Conservation (phyloP, 371 early-diverging fungal species). For the Mortierella sp. region DNA sequence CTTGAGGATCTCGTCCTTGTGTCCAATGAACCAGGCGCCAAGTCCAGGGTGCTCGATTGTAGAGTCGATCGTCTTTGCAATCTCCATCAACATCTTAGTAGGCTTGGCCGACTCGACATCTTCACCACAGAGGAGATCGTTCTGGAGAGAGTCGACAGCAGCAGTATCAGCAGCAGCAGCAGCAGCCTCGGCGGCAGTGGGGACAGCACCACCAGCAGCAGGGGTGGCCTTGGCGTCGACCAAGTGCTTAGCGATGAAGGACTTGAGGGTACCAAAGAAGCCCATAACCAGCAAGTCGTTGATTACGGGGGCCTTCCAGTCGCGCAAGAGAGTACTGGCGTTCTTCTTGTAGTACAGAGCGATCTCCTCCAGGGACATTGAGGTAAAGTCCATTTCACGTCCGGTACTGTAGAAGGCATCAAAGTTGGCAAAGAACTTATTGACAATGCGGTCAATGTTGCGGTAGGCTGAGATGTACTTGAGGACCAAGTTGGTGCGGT, state of each 20-base stretch:
- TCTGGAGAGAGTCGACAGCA: constrained; percentile 57
- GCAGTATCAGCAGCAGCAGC: constrained; percentile 46
- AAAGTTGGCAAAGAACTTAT: constrained; percentile 50
- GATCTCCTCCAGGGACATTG: constrained; percentile 56
- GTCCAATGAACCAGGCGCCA: constrained; percentile 35
- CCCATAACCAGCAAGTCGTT: constrained; percentile 58
- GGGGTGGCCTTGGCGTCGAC: constrained; percentile 40
- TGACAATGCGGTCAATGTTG: constrained; percentile 55
- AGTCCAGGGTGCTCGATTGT: constrained; percentile 42
- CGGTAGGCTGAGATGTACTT: constrained; percentile 54
- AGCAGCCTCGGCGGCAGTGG: constrained; percentile 35
- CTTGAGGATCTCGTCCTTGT: constrained; percentile 44
- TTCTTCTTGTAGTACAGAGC: constrained; percentile 45
- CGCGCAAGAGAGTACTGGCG: constrained; percentile 42
- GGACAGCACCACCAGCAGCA: constrained; percentile 2
- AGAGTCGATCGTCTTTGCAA: constrained; percentile 47
- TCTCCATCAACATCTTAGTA: constrained; percentile 59
- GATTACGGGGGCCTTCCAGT: constrained; percentile 57
- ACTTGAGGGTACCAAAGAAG: constrained; percentile 56
- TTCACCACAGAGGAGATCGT: constrained; percentile 55
- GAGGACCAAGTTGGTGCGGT: constrained; percentile 45
- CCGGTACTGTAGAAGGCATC: constrained; percentile 53
- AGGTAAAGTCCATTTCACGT: constrained; percentile 47
- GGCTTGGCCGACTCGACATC: constrained; percentile 59
- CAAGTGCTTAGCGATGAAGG: constrained; percentile 56